phyloP scores from a whole-genome alignment of 148 eudicot genomes.

The Pharnaceum exiguum region DNA sequence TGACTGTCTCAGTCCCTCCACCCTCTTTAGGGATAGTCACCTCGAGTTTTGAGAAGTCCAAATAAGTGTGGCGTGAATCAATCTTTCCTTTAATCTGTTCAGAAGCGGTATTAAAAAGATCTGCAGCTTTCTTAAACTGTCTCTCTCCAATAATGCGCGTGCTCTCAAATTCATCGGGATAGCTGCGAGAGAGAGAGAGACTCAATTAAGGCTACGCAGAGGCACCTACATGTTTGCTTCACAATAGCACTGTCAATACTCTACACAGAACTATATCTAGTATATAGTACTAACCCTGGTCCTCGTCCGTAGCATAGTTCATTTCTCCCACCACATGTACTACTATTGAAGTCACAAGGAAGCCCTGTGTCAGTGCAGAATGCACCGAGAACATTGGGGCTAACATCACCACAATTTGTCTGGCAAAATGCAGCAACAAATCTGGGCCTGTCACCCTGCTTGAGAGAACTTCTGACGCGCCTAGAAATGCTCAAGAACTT shows the following conservation, averaged over 20 bases:
- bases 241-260: background rate
- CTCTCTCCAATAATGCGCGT: conserved; percentile 91
- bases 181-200: conserved; percentile 34
- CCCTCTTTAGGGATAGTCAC: conserved; percentile 55
- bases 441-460: conserved; percentile 59
- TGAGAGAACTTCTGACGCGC: conserved; percentile 73
- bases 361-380: conserved; percentile 86
- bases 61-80: conserved; percentile 71
- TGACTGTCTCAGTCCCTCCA: conserved; percentile 52
- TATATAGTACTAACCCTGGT: conserved; percentile 65
- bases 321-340: conserved; percentile 97
- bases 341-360: conserved; percentile 88
- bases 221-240: background rate
- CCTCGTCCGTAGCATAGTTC: conserved; percentile 92
- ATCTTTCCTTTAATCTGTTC: conserved; percentile 75
- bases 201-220: conserved; percentile 1
- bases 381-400: conserved; percentile 92
- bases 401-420: conserved; percentile 94
- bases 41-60: conserved; percentile 77
- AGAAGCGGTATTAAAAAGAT: conserved; percentile 75
- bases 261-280: background rate
- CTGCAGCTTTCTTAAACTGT: conserved; percentile 75
- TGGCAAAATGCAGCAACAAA: conserved; percentile 96
- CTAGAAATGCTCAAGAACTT: conserved; percentile 51
- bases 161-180: conserved; percentile 96